A percentile compares a stretch with the other conserved stretches of the same genome.
Conservation (phyloP, 2,329 filamentous ascomycete genomes). For the Scedosporium minutisporum region DNA sequence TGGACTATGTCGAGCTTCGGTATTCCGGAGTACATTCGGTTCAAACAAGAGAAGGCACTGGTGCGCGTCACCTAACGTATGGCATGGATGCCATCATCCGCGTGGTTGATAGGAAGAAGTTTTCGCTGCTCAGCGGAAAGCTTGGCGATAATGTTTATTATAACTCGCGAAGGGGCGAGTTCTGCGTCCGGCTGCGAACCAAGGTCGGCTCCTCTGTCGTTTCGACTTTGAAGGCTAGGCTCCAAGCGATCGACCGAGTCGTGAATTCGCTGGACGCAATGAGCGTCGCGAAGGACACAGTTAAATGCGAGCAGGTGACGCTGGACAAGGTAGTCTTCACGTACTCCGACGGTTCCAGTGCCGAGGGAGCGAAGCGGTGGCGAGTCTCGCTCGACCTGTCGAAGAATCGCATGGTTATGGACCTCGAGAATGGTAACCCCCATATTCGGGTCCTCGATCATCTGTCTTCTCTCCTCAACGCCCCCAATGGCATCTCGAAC, state of each 20-base stretch:
- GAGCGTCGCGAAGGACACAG: constrained; percentile 41
- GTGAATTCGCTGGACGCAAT: constrained; percentile 62
- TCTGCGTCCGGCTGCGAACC: constrained; percentile 51
- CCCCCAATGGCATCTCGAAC: constrained; percentile 38
- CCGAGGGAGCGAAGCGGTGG: constrained; percentile 26
- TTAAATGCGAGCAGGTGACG: constrained; percentile 49
- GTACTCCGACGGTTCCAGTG: constrained; percentile 38
- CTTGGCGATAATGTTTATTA: constrained; percentile 56
- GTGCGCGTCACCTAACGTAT: constrained; percentile 21
- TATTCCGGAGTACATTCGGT: constrained; percentile 36
- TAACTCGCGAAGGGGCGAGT: constrained; percentile 47
- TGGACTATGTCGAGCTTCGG: constrained; percentile 47
- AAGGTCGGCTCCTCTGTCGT: constrained; percentile 50
- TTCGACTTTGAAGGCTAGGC: constrained; percentile 45
- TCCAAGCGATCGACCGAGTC: constrained; percentile 60
- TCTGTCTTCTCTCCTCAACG: constrained; percentile 49
- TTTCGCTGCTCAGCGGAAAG: constrained; percentile 42
- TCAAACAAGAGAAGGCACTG: constrained; percentile 6
- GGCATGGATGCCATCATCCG: constrained; percentile 45
- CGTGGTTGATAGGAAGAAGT: constrained; percentile 43
- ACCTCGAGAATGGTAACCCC: constrained; percentile 54
- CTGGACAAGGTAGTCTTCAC: constrained; percentile 57
- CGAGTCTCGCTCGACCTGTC: constrained; percentile 50
- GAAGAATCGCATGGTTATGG: constrained; percentile 43
- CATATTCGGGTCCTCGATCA: constrained; percentile 54